A percentile compares a stretch with the other conserved stretches of the same genome.
phyloP scores from a whole-genome alignment of 2,329 filamentous ascomycete genomes.

The Cryphonectria japonica region DNA sequence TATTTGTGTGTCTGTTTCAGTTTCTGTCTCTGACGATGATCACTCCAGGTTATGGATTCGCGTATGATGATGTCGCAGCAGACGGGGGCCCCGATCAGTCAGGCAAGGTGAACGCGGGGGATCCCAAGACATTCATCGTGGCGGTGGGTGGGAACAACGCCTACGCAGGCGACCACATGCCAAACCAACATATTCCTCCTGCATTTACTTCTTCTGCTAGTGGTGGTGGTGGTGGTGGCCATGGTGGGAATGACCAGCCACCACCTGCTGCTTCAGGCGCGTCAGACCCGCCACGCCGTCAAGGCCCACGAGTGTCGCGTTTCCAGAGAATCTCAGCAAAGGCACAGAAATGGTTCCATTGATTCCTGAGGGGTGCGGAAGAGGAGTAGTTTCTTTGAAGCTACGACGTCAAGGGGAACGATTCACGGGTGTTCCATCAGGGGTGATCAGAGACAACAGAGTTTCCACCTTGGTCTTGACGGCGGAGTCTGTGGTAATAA shows the following conservation, averaged over 20 bases:
- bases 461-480: not conserved
- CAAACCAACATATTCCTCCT: not conserved
- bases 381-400: not conserved
- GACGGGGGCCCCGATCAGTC: constrained; percentile 56
- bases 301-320: constrained; percentile 12
- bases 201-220: not conserved
- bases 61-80: constrained; percentile 63
- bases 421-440: constrained; percentile 2
- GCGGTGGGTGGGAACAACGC: constrained; percentile 50
- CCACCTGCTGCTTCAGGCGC: not conserved
- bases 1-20: not conserved
- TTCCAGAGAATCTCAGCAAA: constrained; percentile 21
- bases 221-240: not conserved
- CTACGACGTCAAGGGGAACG: not conserved
- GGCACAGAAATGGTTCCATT: constrained; percentile 26
- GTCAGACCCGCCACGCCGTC: not conserved
- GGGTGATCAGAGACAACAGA: not conserved
- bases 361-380: not conserved
- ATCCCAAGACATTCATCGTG: constrained; percentile 53
- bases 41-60: constrained; percentile 58
- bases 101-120: constrained; percentile 57
- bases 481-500: constrained; percentile 10
- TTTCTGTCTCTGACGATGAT: not conserved
- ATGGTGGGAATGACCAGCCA: not conserved
- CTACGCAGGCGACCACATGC: constrained; percentile 33